Conservation (phyloP, 805 yeast genomes). For the Yamadazyma nakazawae region DNA sequence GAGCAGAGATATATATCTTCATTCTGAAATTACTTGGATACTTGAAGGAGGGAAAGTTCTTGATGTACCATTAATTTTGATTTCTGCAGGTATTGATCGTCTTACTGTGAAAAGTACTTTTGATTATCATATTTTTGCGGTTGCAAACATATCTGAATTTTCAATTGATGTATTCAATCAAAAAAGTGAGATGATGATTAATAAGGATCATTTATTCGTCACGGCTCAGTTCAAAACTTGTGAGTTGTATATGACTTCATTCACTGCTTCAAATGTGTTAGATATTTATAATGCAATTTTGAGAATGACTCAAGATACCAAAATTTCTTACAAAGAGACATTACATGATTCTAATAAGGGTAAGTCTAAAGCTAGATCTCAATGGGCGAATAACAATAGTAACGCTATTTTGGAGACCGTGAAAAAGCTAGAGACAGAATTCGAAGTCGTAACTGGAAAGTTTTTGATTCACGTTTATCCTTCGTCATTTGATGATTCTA, state of each 20-base stretch:
- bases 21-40: slow-evolving; percentile 73
- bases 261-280: slow-evolving; percentile 78
- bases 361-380: neutral
- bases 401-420: slow-evolving; percentile 29
- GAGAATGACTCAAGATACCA: slow-evolving; percentile 71
- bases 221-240: slow-evolving; percentile 48
- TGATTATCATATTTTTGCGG: slow-evolving; percentile 82
- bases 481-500: slow-evolving; percentile 71
- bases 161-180: slow-evolving; percentile 66
- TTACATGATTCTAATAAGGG: slow-evolving; percentile 50
- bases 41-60: slow-evolving; percentile 35
- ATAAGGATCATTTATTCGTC: slow-evolving; percentile 61
- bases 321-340: slow-evolving; percentile 71
- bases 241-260: slow-evolving; percentile 69
- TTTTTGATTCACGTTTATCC: slow-evolving; percentile 73
- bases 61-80: slow-evolving; percentile 64
- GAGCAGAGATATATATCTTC: slow-evolving; percentile 47
- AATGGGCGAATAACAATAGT: slow-evolving; percentile 8
- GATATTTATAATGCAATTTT: slow-evolving; percentile 71
- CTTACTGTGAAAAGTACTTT: slow-evolving; percentile 64
- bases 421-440: slow-evolving; percentile 58
- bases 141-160: slow-evolving; percentile 49
- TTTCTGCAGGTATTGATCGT: slow-evolving; percentile 54
- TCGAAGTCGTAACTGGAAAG: slow-evolving; percentile 58
- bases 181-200: slow-evolving; percentile 44